Evolutionary conservation across 2,329 filamentous ascomycete species (phyloP), one percentile per base, ranked within the genome.

Genomic region (Tolypocladium pustulatum): DNA sequence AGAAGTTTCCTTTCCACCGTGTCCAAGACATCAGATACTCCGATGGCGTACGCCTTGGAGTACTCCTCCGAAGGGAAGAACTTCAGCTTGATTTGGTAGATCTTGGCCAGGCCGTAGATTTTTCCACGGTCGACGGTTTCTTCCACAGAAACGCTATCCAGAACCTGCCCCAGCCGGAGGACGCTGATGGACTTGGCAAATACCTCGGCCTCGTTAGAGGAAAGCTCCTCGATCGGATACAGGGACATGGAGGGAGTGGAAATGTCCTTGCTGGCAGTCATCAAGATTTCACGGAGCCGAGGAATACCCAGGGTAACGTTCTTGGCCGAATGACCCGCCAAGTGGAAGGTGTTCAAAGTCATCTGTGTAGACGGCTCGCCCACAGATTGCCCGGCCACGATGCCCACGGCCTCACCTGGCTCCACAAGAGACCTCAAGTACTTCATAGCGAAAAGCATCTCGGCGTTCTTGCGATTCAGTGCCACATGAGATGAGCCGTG

Each of bases 241-340:
- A 97, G 78, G 1, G 90, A 94, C 91, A 96, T 96, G 6, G 86
- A 84, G 1, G 94, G 94, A 0, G 94, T 99, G 43, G 91, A 89
- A 62, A 97, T 97, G 53, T 88, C 83, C 56, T 86, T 83, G 69
- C 90, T 94, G 32, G 94, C 94, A 55, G 94, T 97, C 94, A 99
- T 99, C 64, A 99, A 83, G 67, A 99, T 97, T 81, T 99, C 94
- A 76, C 94, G 84, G 25, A 99, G 82, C 76, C 94, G 91, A 60
- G 94, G 94, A 69, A 99, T 97, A 90, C 94, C 94, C 25, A 97
- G 83, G 0, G 94, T 99, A 70, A 99, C 95, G 82, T 99, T 99
- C 81, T 97, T 97, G 36, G 94, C 88, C 25, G 94, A 92, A 79
- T 97, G 93, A 69, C 94, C 94, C 73, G 94, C 94, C 83, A 99